Base-by-base conservation (phyloP, 2,329 filamentous ascomycete species). In the Tolypocladium endophyticum region DNA sequence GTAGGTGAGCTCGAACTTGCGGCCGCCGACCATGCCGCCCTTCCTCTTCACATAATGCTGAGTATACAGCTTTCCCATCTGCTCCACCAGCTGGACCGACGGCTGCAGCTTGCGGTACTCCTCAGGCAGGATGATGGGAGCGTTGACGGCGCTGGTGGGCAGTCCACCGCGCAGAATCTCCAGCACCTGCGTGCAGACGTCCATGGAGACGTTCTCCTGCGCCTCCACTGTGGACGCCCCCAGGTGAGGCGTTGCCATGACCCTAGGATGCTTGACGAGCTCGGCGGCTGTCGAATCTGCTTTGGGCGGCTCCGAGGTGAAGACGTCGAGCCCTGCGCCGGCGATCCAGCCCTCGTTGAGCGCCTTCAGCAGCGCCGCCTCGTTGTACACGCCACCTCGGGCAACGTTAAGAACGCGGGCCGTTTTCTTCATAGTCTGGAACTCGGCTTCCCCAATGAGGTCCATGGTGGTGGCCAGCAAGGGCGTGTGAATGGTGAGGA, bases 211-310 rank as follows among this genome's bases (percentile, higher is more conserved):
- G 62, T 92, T 92, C 68, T 93, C 89, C 71, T 94, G 89, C 0
- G 90, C 90, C 77, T 94, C 90, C 39, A 88, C 81, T 0, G 90
- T 94, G 0, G 86, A 90, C 0, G 90, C 90, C 9, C 89, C 89
- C 0, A 94, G 78, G 70, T 94, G 90, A 1, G 90, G 90, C 9
- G 90, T 93, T 1, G 86, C 86, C 2, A 93, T 85, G 0, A 91
- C 88, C 64, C 84, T 87, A 0, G 86, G 82, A 65, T 93, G 89
- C 12, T 77, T 78, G 60, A 88, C 82, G 11, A 94, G 77, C 53
- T 78, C 79, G 14, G 79, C 80, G 2, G 89, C 87, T 4, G 81
- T 76, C 1, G 86, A 86, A 39, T 70, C 73, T 3, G 71, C 64
- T 1, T 62, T 68, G 0, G 87, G 86, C 6, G 90, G 90, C 69